Conservation (phyloP, 2,329 filamentous ascomycete species). For the Pestalotiopsis sp. region DNA sequence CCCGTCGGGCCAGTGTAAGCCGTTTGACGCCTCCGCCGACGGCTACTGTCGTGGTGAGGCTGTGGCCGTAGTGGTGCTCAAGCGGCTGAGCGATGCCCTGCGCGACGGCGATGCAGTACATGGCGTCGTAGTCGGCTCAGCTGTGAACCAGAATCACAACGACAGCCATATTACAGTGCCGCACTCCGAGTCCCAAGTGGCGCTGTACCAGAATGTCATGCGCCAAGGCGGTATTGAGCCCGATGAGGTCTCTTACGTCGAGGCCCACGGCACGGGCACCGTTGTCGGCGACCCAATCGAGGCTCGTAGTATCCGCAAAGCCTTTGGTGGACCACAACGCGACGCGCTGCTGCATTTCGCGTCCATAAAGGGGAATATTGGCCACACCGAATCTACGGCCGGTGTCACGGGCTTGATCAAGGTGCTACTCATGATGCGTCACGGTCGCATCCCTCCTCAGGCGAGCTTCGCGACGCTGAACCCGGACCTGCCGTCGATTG, state of each 20-base stretch:
- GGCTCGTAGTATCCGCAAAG: slow-evolving; percentile 17
- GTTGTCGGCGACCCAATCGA: slow-evolving; percentile 34
- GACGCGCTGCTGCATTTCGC: slow-evolving; percentile 18
- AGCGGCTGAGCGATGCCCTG: slow-evolving; percentile 48
- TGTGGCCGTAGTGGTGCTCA: slow-evolving; percentile 47
- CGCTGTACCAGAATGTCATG: slow-evolving; percentile 34
- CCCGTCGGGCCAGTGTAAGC: slow-evolving; percentile 29
- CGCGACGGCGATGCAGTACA: slow-evolving; percentile 47
- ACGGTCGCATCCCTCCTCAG: slow-evolving; percentile 16
- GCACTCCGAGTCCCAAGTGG: slow-evolving; percentile 30
- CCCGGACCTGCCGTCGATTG: slow-evolving; percentile 3
- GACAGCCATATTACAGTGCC: slow-evolving; percentile 44
- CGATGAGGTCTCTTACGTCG: slow-evolving; percentile 31
- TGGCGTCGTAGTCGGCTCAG: slow-evolving; percentile 40
- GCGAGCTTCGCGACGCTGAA: slow-evolving; percentile 14
- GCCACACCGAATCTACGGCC: slow-evolving; percentile 21
- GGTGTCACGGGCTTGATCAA: slow-evolving; percentile 23
- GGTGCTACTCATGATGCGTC: slow-evolving; percentile 20
- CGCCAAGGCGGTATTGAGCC: slow-evolving; percentile 24
- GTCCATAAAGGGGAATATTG: slow-evolving; percentile 29
- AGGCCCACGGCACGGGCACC: slow-evolving; percentile 48
- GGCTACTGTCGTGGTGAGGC: slow-evolving; percentile 60
- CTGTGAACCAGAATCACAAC: slow-evolving; percentile 44
- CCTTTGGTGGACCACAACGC: slow-evolving; percentile 5
- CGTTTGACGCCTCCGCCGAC: slow-evolving; percentile 44